phyloP scores from a whole-genome alignment of 2,329 filamentous ascomycete genomes.

The Alternaria burnsii region DNA sequence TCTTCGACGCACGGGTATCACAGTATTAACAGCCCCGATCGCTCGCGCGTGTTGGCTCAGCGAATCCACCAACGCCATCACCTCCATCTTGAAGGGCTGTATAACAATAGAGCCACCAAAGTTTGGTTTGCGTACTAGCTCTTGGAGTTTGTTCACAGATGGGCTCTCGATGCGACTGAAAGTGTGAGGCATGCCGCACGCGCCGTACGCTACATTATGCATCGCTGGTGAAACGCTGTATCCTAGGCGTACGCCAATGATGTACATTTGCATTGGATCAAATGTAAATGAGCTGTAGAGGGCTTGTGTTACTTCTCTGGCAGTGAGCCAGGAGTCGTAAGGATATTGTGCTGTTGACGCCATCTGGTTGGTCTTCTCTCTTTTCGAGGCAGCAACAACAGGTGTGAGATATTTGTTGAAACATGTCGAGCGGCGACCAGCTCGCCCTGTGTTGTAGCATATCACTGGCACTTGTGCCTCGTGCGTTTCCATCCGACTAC shows the following conservation, averaged over 20 bases:
- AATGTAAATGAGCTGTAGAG: constrained; percentile 73
- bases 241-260: constrained; percentile 75
- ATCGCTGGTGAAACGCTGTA: constrained; percentile 80
- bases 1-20: constrained; percentile 73
- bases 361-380: constrained; percentile 22
- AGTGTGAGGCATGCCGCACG: constrained; percentile 72
- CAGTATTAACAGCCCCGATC: constrained; percentile 79
- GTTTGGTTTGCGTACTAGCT: constrained; percentile 69
- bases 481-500: constrained; percentile 58
- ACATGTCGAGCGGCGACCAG: constrained; percentile 70
- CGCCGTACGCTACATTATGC: constrained; percentile 75
- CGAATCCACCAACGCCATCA: constrained; percentile 70
- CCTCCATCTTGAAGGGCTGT: constrained; percentile 77
- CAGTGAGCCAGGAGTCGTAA: constrained; percentile 64
- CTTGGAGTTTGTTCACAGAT: constrained; percentile 69
- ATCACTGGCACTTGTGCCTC: constrained; percentile 63
- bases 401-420: constrained; percentile 72
- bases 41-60: constrained; percentile 76
- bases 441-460: constrained; percentile 69
- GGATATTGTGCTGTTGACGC: constrained; percentile 18
- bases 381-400: constrained; percentile 62
- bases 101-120: constrained; percentile 78
- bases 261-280: constrained; percentile 75
- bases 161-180: constrained; percentile 72
- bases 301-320: constrained; percentile 69